Evolutionary conservation across 2,329 filamentous ascomycete species (phyloP).

Genomic region (Fonsecaea pedrosoi): DNA sequence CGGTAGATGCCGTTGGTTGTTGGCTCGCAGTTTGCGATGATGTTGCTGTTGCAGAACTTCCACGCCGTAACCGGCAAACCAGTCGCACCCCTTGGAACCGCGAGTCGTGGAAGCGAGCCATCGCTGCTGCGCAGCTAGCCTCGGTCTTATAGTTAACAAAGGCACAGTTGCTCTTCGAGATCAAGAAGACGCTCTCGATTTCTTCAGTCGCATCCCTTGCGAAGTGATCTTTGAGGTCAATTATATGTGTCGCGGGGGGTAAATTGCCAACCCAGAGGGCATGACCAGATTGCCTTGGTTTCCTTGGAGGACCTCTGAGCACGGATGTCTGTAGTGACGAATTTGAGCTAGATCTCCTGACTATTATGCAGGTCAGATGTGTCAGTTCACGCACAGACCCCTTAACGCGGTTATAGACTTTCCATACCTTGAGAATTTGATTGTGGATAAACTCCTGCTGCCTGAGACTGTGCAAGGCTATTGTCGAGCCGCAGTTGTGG

Average conservation of each 20-base stretch:
- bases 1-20: constrained; percentile 40
- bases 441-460: constrained; percentile 27
- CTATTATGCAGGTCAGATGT: constrained; percentile 20
- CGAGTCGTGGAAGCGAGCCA: constrained; percentile 87
- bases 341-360: constrained; percentile 39
- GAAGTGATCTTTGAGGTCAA: constrained; percentile 88
- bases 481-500: constrained; percentile 36
- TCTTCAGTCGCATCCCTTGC: constrained; percentile 75
- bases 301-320: constrained; percentile 69
- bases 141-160: constrained; percentile 95
- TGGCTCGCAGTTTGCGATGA: constrained; percentile 60
- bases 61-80: constrained; percentile 79
- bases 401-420: no score
- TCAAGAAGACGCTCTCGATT: constrained; percentile 88
- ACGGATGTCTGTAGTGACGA: constrained; percentile 44
- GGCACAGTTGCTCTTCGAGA: constrained; percentile 95
- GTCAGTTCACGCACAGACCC: constrained; percentile 3
- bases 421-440: constrained; percentile 30
- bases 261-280: constrained; percentile 97
- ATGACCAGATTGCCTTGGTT: constrained; percentile 75
- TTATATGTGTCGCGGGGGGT: constrained; percentile 79
- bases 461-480: constrained; percentile 22
- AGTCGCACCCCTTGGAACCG: constrained; percentile 84
- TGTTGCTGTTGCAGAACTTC: constrained; percentile 49
- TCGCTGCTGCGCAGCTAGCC: constrained; percentile 73